Conservation (phyloP, 2,329 filamentous ascomycete species). For the Cercospora janseana region DNA sequence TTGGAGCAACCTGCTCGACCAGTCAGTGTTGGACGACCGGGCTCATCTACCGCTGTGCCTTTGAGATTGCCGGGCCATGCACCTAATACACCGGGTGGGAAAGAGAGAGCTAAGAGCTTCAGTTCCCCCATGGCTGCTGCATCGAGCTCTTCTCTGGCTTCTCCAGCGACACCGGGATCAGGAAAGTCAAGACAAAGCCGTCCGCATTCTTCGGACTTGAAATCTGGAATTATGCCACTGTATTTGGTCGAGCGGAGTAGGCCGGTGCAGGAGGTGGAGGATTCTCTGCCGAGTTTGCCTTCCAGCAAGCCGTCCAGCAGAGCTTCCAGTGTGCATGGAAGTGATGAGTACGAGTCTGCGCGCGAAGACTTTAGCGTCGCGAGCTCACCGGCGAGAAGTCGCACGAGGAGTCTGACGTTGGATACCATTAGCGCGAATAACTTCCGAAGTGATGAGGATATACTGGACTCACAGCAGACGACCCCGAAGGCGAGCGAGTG, state of each 20-base stretch:
- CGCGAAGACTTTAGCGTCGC: constrained; percentile 36
- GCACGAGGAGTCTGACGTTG: constrained; percentile 24
- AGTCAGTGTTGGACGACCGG: constrained; percentile 16
- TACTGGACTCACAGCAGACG: constrained; percentile 63
- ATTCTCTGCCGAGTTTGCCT: constrained; percentile 54
- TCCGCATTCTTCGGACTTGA: constrained; percentile 59
- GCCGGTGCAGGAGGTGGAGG: constrained; percentile 45
- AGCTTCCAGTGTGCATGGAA: constrained; percentile 40
- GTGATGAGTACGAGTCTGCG: constrained; percentile 47
- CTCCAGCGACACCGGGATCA: constrained; percentile 27
- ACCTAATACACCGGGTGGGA: constrained; percentile 29
- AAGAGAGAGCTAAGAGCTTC: constrained; percentile 31
- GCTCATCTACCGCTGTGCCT: constrained; percentile 39
- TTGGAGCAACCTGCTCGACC: constrained; percentile 10
- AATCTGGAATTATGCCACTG: constrained; percentile 53
- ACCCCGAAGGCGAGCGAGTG: constrained; percentile 65
- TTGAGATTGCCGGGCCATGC: constrained; percentile 37
- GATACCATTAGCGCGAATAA: constrained; percentile 29
- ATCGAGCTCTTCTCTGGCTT: background rate
- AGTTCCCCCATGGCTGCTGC: constrained; percentile 22
- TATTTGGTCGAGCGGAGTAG: constrained; percentile 72
- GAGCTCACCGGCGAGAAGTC: constrained; percentile 20
- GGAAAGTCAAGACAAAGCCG: constrained; percentile 24
- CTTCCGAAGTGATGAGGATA: constrained; percentile 33
- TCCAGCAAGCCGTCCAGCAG: constrained; percentile 46